Evolutionary conservation across 441 rosid genomes (phyloP).

Genomic region (Jatropha multifida): DNA sequence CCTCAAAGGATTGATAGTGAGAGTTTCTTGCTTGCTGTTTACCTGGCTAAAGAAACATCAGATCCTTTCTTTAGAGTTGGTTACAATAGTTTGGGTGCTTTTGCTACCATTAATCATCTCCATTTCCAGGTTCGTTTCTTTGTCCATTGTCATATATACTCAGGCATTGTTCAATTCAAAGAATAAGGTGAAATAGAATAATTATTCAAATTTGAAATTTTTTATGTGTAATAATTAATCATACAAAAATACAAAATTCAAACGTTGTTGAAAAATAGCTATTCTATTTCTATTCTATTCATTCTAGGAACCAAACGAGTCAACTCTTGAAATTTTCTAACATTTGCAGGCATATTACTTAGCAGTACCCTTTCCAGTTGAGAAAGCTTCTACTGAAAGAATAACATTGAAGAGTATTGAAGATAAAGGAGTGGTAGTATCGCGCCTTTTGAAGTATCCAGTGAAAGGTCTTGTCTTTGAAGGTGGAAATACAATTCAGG

Average conservation of each 20-base stretch:
- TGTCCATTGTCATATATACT: not conserved
- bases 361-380: slow-evolving; percentile 72
- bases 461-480: slow-evolving; percentile 70
- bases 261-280: no score
- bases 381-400: slow-evolving; percentile 58
- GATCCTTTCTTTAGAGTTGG: slow-evolving; percentile 76
- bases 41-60: slow-evolving; percentile 66
- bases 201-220: no score
- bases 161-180: not conserved
- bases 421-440: slow-evolving; percentile 43
- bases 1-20: slow-evolving; percentile 78
- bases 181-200: no score
- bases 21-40: slow-evolving; percentile 65
- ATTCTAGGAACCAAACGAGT: no score
- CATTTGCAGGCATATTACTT: slow-evolving; percentile 64
- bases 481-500: slow-evolving; percentile 50
- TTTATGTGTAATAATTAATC: no score
- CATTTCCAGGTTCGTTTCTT: slow-evolving; percentile 63
- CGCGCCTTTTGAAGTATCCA: slow-evolving; percentile 56
- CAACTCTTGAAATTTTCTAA: not conserved
- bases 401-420: slow-evolving; percentile 30
- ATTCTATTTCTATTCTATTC: no score
- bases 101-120: slow-evolving; percentile 85
- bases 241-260: no score
- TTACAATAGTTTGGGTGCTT: slow-evolving; percentile 89